These are phyloP conservation scores for Corinectria fuckeliana DNA, from an alignment of 2,329 filamentous ascomycete genomes.

Conservation along the genomic window DNA sequence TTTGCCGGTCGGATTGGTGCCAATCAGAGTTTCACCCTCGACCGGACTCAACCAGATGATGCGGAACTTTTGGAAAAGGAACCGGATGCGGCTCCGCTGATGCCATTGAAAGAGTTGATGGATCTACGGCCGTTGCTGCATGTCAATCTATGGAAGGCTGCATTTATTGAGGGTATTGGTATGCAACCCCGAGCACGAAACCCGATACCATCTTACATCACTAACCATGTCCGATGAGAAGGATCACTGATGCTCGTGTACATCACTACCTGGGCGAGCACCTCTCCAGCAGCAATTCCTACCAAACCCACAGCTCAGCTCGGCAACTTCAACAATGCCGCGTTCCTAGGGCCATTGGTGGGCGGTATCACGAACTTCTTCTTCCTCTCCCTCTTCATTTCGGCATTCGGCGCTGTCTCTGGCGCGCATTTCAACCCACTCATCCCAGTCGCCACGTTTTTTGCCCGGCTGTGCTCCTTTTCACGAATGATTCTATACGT, in stretches of 20 bases:
- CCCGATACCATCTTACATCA: not conserved
- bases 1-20: slow-evolving; percentile 33
- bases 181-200: fast-evolving
- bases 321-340: slow-evolving; percentile 33
- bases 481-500: slow-evolving; percentile 58
- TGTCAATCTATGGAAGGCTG: slow-evolving; percentile 48
- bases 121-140: slow-evolving; percentile 43
- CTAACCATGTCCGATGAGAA: not conserved
- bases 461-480: slow-evolving; percentile 56
- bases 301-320: slow-evolving; percentile 18
- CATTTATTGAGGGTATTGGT: slow-evolving; percentile 47
- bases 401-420: slow-evolving; percentile 53
- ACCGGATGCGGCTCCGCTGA: slow-evolving; percentile 50
- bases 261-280: slow-evolving; percentile 27
- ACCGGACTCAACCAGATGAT: slow-evolving; percentile 1
- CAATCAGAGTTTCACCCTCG: slow-evolving; percentile 23
- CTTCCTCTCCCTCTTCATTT: slow-evolving; percentile 56
- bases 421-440: slow-evolving; percentile 62
- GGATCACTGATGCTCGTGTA: slow-evolving; percentile 32
- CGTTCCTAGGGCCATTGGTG: slow-evolving; percentile 40
- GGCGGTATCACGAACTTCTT: slow-evolving; percentile 41
- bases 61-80: slow-evolving; percentile 36
- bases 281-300: slow-evolving; percentile 22
- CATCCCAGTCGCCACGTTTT: slow-evolving; percentile 61
- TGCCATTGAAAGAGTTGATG: slow-evolving; percentile 45